Base-by-base conservation (phyloP, 2,329 filamentous ascomycete species). In the Fusarium pilosicola region DNA sequence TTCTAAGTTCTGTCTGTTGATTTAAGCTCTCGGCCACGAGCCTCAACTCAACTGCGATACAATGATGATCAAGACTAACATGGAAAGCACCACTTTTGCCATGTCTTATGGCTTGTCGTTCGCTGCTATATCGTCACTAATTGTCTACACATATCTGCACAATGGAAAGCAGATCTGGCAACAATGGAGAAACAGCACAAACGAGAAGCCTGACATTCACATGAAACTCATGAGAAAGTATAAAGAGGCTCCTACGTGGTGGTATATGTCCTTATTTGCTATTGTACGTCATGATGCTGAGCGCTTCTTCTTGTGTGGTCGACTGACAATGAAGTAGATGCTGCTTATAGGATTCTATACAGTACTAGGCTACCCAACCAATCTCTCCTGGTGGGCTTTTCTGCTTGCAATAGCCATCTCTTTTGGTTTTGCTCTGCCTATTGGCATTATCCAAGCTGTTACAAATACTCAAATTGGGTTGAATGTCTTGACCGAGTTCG, bases 401-500 rank as follows among this genome's bases (percentile, higher is more conserved):
- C 80, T 94, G 49, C 81, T 94, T 11, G 87, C 92, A 6, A 86
- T 94, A 7, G 82, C 86, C 58, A 90, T 94, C 65, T 88, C 91
- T 0, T 88, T 89, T 63, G 81, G 86, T 14, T 94, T 92, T 79
- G 85, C 90, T 14, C 81, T 94, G 18, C 92, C 92, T 1, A 91
- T 91, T 52, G 90, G 90, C 45, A 93, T 94, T 66, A 89, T 94
- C 39, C 88, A 93, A 76, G 92, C 91, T 42, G 86, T 91, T 9
- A 92, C 92, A 8, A 90, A 93, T 77, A 91, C 92, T 79, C 84
- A 93, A 83, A 90, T 94, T 42, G 91, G 91, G 4, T 84, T 94
- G 41, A 94, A 94, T 71, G 92, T 95, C 32, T 83, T 94, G 70
- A 93, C 92, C 2, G 92, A 94, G 82, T 93, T 94, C 72, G 84